Base-by-base conservation (phyloP, 148 eudicot species). In the Nyssa sinensis region DNA sequence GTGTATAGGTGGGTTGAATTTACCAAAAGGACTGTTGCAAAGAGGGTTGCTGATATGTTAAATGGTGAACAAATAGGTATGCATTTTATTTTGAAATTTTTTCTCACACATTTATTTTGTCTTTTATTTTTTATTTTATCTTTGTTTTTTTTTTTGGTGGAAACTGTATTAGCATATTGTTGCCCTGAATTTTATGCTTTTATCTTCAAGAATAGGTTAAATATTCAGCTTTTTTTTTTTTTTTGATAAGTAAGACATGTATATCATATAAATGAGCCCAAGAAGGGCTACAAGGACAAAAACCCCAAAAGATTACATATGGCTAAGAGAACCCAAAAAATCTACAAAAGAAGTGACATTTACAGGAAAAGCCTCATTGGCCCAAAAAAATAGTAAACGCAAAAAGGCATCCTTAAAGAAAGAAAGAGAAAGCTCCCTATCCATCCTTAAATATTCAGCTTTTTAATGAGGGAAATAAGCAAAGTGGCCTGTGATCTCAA, bases 1-100 rank as follows among this genome's bases (percentile, higher is more conserved):
- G 69, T 37, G n/a, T 84, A 76, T 80, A 92, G 97, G 91, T 95
- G 98, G 97, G 97, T 95, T 74, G 98, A 94, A 74, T 94, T 94
- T 75, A 74, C 89, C 3, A 81, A 92, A 75, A 92, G 88, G 75
- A 79, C 82, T 76, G 76, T 87, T 41, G 97, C 96, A 33, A 92
- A 94, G 81, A 84, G 87, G 70, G 88, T 87, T 70, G 98, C 98
- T 25, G 80, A 80, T 35, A 79, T 81, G 91, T 72, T 95, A 63
- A 95, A 95, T 72, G 94, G 97, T 28, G 87, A 92, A 88, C 86
- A 93, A 66, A 89, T 95, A 71, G 98, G 98, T 89, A 86, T 74
- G 70, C 30, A 57, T 39, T 62, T 34, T 13, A 14, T 30, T 30
- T 2, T 28, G 28, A 25, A 19, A 39, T 24, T 17, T 57, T 68